These are phyloP conservation scores for Termitomyces heimii DNA, from an alignment of 768 basidiomycete genomes.

Conservation along the genomic window DNA sequence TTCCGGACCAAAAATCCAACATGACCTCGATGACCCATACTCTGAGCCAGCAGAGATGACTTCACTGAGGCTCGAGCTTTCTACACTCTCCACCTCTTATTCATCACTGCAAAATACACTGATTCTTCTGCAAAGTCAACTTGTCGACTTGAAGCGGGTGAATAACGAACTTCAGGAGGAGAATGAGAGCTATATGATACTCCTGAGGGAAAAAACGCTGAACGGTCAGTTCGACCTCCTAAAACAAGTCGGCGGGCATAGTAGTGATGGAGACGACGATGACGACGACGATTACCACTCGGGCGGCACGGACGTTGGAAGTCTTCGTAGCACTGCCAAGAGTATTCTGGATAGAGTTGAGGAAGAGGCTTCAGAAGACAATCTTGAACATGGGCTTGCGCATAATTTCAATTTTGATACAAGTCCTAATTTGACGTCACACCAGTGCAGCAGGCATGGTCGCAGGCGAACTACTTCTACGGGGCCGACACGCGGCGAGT, in stretches of 20 bases:
- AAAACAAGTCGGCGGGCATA: conserved; percentile 52
- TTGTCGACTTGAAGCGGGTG: conserved; percentile 82
- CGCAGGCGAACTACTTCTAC: conserved; percentile 47
- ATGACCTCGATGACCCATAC: conserved; percentile 58
- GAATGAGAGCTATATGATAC: conserved; percentile 94
- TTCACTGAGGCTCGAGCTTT: conserved; percentile 74
- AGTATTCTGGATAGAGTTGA: conserved; percentile 62
- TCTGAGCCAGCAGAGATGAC: conserved; percentile 87
- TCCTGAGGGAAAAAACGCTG: conserved; percentile 86
- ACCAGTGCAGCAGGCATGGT: conserved; percentile 33
- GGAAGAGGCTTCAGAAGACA: conserved; percentile 45
- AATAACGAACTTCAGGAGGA: conserved; percentile 90
- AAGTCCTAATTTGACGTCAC: conserved; percentile 31
- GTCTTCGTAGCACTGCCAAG: conserved; percentile 49
- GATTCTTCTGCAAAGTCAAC: conserved; percentile 76
- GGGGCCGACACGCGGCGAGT: conserved; percentile 62
- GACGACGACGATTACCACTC: conserved; percentile 34
- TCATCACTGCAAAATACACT: conserved; percentile 79
- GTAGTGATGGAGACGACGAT: conserved; percentile 28
- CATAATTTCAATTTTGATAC: conserved; percentile 24
- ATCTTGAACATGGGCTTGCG: conserved; percentile 32
- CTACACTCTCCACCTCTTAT: conserved; percentile 83
- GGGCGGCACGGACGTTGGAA: conserved; percentile 41
- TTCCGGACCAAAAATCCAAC: conserved; percentile 22
- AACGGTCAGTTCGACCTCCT: conserved; percentile 82